Evolutionary conservation across 78 protist genomes (phyloP).

Genomic region (Chrysochromulina parva): DNA sequence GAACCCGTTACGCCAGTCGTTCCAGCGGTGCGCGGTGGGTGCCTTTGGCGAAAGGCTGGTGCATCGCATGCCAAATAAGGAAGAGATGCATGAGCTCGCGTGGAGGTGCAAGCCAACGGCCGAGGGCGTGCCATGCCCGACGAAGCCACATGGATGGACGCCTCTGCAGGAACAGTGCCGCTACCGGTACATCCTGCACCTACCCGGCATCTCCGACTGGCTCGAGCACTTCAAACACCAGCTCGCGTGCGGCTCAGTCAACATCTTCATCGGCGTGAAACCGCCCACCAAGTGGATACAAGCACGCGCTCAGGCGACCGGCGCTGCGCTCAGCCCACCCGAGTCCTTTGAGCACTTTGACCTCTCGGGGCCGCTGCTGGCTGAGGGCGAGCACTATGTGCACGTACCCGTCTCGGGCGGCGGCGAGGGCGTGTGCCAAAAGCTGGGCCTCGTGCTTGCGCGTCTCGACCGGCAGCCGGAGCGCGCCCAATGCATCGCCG

Average conservation of each 20-base stretch:
- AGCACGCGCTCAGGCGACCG: no score
- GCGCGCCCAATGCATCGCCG: background rate
- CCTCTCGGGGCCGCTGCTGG: background rate
- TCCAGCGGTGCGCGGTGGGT: background rate
- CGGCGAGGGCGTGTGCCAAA: no score
- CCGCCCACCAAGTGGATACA: background rate
- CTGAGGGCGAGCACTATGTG: no score
- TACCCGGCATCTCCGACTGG: constrained; percentile 31
- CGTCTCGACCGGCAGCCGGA: background rate
- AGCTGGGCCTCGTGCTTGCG: no score
- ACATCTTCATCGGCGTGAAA: background rate
- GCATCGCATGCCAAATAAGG: background rate
- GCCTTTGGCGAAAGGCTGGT: background rate
- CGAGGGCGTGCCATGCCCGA: background rate
- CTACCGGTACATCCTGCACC: background rate
- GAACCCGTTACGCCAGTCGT: background rate
- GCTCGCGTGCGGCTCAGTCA: constrained; percentile 15
- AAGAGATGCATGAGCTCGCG: background rate
- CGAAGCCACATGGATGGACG: background rate
- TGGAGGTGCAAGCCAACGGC: no score
- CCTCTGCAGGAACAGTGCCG: background rate
- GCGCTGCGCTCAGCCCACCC: no score
- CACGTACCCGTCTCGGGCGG: background rate
- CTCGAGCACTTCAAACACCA: constrained; percentile 36
- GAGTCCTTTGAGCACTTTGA: background rate